Base-by-base conservation (phyloP, 768 basidiomycete species). In the Leccinellum luteum region DNA sequence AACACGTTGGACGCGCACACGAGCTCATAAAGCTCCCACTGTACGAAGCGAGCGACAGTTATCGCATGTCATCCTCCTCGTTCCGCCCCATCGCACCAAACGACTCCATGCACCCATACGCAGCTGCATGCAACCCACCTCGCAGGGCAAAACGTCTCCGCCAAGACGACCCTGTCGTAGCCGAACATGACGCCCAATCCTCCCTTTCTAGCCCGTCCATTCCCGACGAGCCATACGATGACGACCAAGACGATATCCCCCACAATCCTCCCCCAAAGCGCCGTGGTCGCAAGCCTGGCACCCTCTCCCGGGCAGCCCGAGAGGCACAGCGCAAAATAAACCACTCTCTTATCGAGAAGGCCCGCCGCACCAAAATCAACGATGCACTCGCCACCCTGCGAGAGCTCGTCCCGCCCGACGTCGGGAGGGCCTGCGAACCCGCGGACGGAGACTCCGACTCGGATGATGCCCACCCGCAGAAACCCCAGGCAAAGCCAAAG, bases 331-430 rank as follows among this genome's bases (percentile, higher is more conserved):
- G 95, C 52, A 93, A 95, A 71, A 84, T 92, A 34, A 97, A 97
- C 73, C 95, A 98, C 67, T 92, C 89, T 6, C 85, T 94, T 60
- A 98, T 98, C 69, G 95, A 98, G 75, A 91, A 95, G 68, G 85
- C 94, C 0, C 78, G 95, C 30, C 80, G 95, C 58, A 96, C 95
- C 12, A 97, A 97, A 81, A 98, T 98, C 62, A 98, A 98, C 68
- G 88, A 92, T 52, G 92, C 94, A 0, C 79, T 98, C 6, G 80
- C 86, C 3, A 84, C 86, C 2, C 74, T 98, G 47, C 84, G 87
- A 60, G 78, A 80, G 61, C 85, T 97, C 64, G 92, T 96, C 1
- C 92, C 93, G 0, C 66, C 76, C 8, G 79, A 81, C 52, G 81
- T 80, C 61, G 78, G 76, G 2, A 75, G 73, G 51, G 28, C 57